Evolutionary conservation across 805 yeast species (phyloP).

Genomic region (Myxozyma mucilagina): DNA sequence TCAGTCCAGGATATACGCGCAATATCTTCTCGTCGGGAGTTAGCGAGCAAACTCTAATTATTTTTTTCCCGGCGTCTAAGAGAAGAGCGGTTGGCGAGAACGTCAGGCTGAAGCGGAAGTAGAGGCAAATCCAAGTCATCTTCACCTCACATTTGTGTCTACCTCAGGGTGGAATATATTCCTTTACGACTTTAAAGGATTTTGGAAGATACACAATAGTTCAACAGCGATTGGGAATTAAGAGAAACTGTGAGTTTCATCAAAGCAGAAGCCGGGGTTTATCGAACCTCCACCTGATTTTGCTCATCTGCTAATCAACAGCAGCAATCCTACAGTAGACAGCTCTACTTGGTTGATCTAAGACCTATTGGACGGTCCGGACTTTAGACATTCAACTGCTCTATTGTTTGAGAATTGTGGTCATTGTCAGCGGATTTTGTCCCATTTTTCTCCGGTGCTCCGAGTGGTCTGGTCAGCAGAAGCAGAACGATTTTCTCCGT

Average conservation of each 20-base stretch:
- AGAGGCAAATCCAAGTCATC: background rate
- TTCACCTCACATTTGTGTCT: too few relatives aligned
- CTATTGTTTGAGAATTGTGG: background rate
- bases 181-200: too few relatives aligned
- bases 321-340: background rate
- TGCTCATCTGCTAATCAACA: background rate
- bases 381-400: slow-evolving; percentile 16
- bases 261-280: background rate
- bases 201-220: too few relatives aligned
- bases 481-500: background rate
- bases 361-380: background rate
- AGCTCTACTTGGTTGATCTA: background rate
- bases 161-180: too few relatives aligned
- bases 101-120: too few relatives aligned
- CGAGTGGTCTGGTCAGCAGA: background rate
- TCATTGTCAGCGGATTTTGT: background rate
- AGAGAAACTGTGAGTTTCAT: too few relatives aligned
- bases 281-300: background rate
- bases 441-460: background rate
- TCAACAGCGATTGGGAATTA: too few relatives aligned
- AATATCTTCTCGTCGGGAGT: slow-evolving; percentile 2
- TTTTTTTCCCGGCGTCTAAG: background rate
- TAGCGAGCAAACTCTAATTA: slow-evolving; percentile 2
- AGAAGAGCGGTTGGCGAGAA: too few relatives aligned
- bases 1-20: background rate